phyloP scores from a whole-genome alignment of 2,329 filamentous ascomycete species.

The Curvularia eragrostidis region DNA sequence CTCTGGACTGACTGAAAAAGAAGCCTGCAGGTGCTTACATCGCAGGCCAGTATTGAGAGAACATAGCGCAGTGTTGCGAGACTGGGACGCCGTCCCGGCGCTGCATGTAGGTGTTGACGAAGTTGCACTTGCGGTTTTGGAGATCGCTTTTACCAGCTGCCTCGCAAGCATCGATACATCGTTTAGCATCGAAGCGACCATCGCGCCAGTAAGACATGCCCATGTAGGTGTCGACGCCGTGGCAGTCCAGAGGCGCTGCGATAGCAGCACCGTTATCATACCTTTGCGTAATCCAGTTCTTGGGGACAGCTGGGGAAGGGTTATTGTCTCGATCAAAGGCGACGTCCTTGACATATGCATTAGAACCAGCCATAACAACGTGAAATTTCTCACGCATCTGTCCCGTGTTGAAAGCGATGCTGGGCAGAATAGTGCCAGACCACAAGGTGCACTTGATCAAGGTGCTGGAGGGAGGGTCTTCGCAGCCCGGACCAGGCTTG shows the following conservation, averaged over 20 bases:
- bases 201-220: conserved; percentile 28
- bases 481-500: conserved; percentile 20
- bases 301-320: not conserved
- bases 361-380: conserved; percentile 25
- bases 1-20: too few species aligned
- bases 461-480: conserved; percentile 25
- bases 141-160: conserved; percentile 17
- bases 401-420: conserved; percentile 34
- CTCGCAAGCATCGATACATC: conserved; percentile 40
- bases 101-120: conserved; percentile 46
- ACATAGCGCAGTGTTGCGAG: conserved; percentile 38
- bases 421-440: conserved; percentile 23
- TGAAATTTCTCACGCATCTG: conserved; percentile 31
- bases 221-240: conserved; percentile 34
- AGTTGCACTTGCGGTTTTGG: conserved; percentile 32
- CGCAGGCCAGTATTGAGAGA: conserved; percentile 11
- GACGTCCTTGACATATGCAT: conserved; percentile 28
- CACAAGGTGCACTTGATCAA: conserved; percentile 42
- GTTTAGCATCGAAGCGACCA: conserved; percentile 37
- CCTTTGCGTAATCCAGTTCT: conserved; percentile 17
- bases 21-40: not conserved
- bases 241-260: conserved; percentile 41
- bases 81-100: conserved; percentile 28
- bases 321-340: conserved; percentile 4
- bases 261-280: conserved; percentile 33